Evolutionary conservation across 2,329 filamentous ascomycete species (phyloP).

Genomic region (Phaeosphaeriaceae sp.): DNA sequence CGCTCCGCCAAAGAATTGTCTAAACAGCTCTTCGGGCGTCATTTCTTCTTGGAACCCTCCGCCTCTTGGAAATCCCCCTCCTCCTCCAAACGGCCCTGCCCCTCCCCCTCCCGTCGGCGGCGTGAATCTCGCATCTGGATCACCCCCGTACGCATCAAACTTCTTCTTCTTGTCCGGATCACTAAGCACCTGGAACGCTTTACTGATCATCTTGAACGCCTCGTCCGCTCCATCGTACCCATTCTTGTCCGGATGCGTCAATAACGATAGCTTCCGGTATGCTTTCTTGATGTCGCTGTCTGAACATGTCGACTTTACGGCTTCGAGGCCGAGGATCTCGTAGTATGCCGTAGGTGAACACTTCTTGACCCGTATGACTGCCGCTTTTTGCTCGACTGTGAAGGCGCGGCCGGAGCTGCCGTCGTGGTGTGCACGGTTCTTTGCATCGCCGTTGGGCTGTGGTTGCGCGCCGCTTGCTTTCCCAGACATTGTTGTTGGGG

Average conservation of each 20-base stretch:
- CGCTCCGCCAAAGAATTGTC: constrained; percentile 90
- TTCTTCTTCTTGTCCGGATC: constrained; percentile 92
- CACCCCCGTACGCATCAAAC: constrained; percentile 87
- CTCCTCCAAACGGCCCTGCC: constrained; percentile 69
- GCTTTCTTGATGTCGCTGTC: constrained; percentile 96
- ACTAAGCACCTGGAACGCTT: constrained; percentile 90
- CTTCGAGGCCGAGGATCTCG: constrained; percentile 83
- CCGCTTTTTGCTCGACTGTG: constrained; percentile 89
- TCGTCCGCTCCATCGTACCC: constrained; percentile 94
- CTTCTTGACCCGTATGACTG: constrained; percentile 85
- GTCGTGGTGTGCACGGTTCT: constrained; percentile 72
- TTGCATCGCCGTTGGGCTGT: constrained; percentile 47
- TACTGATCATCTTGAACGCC: constrained; percentile 97
- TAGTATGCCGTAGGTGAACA: constrained; percentile 91
- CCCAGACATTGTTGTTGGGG: constrained; percentile 46
- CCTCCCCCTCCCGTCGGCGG: constrained; percentile 53
- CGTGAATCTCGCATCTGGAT: constrained; percentile 88
- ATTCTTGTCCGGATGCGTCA: constrained; percentile 99
- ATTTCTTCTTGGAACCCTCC: constrained; percentile 88
- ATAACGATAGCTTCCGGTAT: constrained; percentile 89
- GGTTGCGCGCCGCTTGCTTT: constrained; percentile 54
- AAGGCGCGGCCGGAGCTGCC: constrained; percentile 78
- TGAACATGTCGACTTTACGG: constrained; percentile 68
- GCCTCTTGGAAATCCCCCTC: constrained; percentile 60
- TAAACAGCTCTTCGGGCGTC: constrained; percentile 95